phyloP scores from a whole-genome alignment of 345 rosid species.

The Excoecaria cochinchinensis region DNA sequence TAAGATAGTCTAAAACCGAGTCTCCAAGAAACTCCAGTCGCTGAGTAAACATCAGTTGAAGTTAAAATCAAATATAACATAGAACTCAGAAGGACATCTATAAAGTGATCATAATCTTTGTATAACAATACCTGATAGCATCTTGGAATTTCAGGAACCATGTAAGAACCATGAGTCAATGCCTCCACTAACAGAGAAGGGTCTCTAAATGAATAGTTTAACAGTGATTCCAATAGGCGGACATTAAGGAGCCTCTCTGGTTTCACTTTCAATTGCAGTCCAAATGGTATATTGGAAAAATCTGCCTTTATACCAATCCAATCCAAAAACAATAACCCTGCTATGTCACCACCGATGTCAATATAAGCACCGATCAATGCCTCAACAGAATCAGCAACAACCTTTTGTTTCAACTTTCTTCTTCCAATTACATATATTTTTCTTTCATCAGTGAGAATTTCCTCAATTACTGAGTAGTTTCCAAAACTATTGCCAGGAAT shows the following conservation, averaged over 20 bases:
- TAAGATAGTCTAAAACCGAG: constrained; percentile 71
- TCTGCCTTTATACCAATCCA: constrained; percentile 74
- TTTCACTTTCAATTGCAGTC: constrained; percentile 29
- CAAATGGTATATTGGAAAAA: constrained; percentile 33
- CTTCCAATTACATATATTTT: constrained; percentile 46
- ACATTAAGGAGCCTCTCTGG: constrained; percentile 51
- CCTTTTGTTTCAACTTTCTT: constrained; percentile 55
- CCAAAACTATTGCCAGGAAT: constrained; percentile 58
- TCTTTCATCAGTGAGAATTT: constrained; percentile 28
- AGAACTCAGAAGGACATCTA: not conserved
- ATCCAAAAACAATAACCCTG: constrained; percentile 54
- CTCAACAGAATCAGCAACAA: constrained; percentile 84
- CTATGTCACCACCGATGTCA: constrained; percentile 66
- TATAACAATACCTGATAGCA: constrained; percentile 72
- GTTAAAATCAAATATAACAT: not conserved
- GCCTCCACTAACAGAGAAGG: constrained; percentile 80
- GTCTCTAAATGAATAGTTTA: constrained; percentile 59
- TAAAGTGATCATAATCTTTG: not conserved
- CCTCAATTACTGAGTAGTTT: constrained; percentile 36
- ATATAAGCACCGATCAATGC: constrained; percentile 82
- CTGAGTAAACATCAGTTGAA: constrained; percentile 37
- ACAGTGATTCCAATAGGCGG: constrained; percentile 43
- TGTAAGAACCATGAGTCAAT: constrained; percentile 87
- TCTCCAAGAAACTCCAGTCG: constrained; percentile 95
- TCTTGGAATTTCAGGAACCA: constrained; percentile 82